Conservation (phyloP, 176 grass and related monocot species). For the Bothriochloa decipiens region DNA sequence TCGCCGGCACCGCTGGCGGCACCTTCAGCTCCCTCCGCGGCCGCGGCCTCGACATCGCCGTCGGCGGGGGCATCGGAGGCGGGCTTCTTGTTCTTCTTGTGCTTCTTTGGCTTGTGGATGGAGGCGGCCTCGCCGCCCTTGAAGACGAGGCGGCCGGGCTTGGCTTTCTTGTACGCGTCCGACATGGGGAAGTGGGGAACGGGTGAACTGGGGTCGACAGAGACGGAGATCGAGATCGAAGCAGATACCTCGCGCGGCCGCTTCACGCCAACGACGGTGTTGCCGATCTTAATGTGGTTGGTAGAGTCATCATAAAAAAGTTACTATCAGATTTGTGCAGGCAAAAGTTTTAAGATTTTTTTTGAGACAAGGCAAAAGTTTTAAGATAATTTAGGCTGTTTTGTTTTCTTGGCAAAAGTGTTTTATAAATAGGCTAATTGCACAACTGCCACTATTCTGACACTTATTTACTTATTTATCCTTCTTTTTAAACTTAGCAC, state of each 20-base stretch:
- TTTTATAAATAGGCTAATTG: too few species aligned
- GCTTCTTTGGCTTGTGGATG: constrained; percentile 83
- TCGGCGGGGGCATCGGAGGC: constrained; percentile 44
- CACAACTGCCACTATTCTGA: too few species aligned
- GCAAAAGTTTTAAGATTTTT: too few species aligned
- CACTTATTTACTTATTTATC: too few species aligned
- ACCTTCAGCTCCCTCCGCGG: constrained; percentile 27
- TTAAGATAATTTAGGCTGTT: too few species aligned
- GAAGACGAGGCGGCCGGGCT: constrained; percentile 87
- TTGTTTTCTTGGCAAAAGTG: too few species aligned
- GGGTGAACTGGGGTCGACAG: neutral
- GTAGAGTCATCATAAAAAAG: too few species aligned
- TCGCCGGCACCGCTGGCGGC: constrained; percentile 41
- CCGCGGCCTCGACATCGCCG: constrained; percentile 16
- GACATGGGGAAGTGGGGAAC: constrained; percentile 48
- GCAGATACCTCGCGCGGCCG: neutral
- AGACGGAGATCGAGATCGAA: neutral
- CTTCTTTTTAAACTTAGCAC: too few species aligned
- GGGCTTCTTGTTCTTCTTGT: constrained; percentile 73
- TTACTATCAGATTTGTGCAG: too few species aligned
- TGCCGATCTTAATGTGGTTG: too few species aligned
- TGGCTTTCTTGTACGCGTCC: constrained; percentile 83
- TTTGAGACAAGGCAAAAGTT: too few species aligned
- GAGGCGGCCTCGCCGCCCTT: constrained; percentile 94
- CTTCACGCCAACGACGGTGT: neutral